Evolutionary conservation across 192 early-diverging fungal genomes (phyloP).

Genomic region (Kappamyces sp.): DNA sequence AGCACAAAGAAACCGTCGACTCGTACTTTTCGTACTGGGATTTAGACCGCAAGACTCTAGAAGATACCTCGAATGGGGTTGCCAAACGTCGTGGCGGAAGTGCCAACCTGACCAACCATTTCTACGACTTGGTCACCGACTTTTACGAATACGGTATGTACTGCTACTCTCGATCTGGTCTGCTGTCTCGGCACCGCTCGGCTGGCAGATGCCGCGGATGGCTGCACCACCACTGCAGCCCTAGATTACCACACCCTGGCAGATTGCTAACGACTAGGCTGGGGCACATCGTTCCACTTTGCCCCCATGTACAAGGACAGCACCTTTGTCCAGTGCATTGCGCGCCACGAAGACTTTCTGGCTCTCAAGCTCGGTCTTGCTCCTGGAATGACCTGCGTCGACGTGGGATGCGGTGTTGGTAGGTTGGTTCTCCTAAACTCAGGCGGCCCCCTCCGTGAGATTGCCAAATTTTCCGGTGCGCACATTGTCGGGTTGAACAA

Average conservation of each 20-base stretch:
- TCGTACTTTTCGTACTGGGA: conserved; percentile 41
- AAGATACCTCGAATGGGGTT: conserved; percentile 28
- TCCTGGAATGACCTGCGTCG: conserved; percentile 68
- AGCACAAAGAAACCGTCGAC: conserved; percentile 38
- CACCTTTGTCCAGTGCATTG: conserved; percentile 72
- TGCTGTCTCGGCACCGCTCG: not conserved
- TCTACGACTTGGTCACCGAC: conserved; percentile 48
- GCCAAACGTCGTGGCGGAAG: conserved; percentile 26
- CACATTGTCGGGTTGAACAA: conserved; percentile 92
- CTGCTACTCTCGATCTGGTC: not conserved
- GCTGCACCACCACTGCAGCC: not conserved
- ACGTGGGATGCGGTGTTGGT: conserved; percentile 96
- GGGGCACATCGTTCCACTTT: conserved; percentile 93
- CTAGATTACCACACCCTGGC: conserved; percentile 5
- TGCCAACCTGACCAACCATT: conserved; percentile 42
- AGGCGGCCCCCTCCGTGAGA: conserved; percentile 91
- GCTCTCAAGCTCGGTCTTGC: conserved; percentile 67
- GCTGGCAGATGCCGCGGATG: not conserved
- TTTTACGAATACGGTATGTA: conserved; percentile 48
- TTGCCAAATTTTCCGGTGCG: conserved; percentile 81
- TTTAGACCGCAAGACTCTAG: conserved; percentile 27
- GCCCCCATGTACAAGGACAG: conserved; percentile 71
- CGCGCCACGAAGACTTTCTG: conserved; percentile 87
- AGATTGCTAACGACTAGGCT: conserved; percentile 35
- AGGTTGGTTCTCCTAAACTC: conserved; percentile 16